Evolutionary conservation across 345 rosid species (phyloP), one percentile per base, ranked within the genome.

Genomic region (Eucalyptus cloeziana): DNA sequence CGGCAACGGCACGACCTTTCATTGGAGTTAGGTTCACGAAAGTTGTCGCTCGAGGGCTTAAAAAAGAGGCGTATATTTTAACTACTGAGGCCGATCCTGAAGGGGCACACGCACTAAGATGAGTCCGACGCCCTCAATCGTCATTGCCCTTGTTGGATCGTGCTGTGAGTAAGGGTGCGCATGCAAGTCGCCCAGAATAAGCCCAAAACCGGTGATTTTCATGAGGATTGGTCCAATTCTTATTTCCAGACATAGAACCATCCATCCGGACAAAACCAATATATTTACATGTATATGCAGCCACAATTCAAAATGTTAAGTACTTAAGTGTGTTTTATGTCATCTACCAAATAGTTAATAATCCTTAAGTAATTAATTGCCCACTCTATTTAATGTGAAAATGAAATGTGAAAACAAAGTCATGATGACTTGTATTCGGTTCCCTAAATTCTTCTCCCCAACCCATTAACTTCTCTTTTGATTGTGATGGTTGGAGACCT

Each of bases 251-350:
- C 10, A 1, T 25, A 12, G 6, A 60, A 25, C 2, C 7, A 3
- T 10, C 67, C 7, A 60, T 11, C 1, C 4, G 0, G 6, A 2
- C 0, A 11, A 1, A n/a, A 58, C 1, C 3, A 0, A 6, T 56
- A 16, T 16, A 7, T 51, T 0, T 51, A 7, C 7, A 16, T 56
- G 5, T 56, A 56, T 10, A 25, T 25, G n/a, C 30, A 24, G 1
- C 9, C 30, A 24, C 13, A 10, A 4, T 25, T 25, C 13, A 25
- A 5, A 58, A 58, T 58, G 6, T 58, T 25, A 58, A 58, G 64
- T 10, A 58, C 13, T 58, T 25, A 58, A 58, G 64, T 58, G 27
- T 58, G 7, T 58, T 58, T 58, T 25, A 7, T 24, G 64, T 25
- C n/a, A 58, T 58, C 25, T 11, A 58, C 64, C 14, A 25, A 10